Evolutionary conservation across 306 rosid species (phyloP).

Genomic region (Pyrus communis): DNA sequence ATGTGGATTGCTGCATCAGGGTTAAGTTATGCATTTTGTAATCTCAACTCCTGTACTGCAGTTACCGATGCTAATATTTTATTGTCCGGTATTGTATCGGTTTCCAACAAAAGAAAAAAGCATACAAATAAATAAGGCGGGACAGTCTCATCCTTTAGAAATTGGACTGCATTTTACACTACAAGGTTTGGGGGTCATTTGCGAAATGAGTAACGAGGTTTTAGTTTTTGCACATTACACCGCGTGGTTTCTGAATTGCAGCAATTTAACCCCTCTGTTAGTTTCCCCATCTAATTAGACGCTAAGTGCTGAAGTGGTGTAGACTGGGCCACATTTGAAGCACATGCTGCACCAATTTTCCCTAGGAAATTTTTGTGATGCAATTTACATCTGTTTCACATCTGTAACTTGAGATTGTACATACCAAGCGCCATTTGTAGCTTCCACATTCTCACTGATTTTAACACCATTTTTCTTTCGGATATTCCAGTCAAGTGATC

Average conservation of each 20-base stretch:
- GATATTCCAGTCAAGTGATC: constrained; percentile 69
- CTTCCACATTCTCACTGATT: not conserved
- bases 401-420: not conserved
- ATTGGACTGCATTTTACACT: too few species aligned
- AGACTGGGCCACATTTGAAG: too few species aligned
- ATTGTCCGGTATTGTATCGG: not conserved
- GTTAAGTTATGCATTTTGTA: not conserved
- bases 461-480: not conserved
- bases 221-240: too few species aligned
- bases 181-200: too few species aligned
- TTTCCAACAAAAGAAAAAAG: not conserved
- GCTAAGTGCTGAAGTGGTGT: too few species aligned
- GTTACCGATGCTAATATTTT: not conserved
- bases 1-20: not conserved
- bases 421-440: not conserved
- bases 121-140: not conserved
- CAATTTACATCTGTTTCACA: not conserved
- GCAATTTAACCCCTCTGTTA: too few species aligned
- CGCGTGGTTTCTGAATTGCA: too few species aligned
- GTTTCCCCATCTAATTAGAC: too few species aligned
- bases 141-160: too few species aligned
- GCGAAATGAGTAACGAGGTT: too few species aligned
- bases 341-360: too few species aligned
- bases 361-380: not conserved
- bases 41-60: not conserved